Percentiles rank a stretch among this genome's conserved stretches.
Evolutionary conservation across 2,329 filamentous ascomycete species (phyloP).

Genomic region (Fusarium circinatum): DNA sequence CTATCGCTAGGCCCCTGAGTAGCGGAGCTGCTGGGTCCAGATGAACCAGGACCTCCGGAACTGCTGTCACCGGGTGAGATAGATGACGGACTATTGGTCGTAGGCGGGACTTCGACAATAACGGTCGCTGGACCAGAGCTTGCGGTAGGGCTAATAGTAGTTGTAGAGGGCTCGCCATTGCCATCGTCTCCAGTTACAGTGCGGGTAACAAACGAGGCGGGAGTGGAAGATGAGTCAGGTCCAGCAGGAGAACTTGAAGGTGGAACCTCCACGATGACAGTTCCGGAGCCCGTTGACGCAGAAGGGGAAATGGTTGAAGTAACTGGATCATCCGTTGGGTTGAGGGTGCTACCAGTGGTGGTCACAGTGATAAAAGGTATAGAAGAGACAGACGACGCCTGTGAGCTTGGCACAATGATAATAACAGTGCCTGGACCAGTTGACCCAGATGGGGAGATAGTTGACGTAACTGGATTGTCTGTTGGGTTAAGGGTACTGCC

Average conservation of each 20-base stretch:
- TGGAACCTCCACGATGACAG: neutral
- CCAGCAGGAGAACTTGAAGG: neutral
- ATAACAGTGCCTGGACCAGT: too few relatives aligned
- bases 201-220: neutral
- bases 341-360: too few relatives aligned
- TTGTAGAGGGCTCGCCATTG: neutral
- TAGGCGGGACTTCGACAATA: neutral
- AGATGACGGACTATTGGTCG: neutral
- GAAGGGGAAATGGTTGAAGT: neutral
- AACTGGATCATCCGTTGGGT: too few relatives aligned
- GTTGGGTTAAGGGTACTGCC: neutral
- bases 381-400: too few relatives aligned
- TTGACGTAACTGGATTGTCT: rapidly evolving
- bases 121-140: neutral
- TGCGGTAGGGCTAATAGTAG: neutral
- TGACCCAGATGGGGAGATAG: too few relatives aligned
- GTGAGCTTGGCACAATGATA: too few relatives aligned
- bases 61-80: rapidly evolving
- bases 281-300: neutral
- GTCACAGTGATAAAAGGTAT: too few relatives aligned
- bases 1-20: neutral
- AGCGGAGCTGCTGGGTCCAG: neutral
- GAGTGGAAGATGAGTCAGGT: neutral
- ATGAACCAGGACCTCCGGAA: neutral
- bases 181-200: neutral